Conservation (phyloP, 306 rosid genomes). For the peach (Prunus persica) region Prunus_persica_NCBIv2 NC_034009.1:31239001-31239500, state of each 20-base stretch:
- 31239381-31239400: too few relatives aligned
- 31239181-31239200: not conserved
- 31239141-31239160: not conserved
- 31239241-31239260: not conserved
- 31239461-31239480: too few relatives aligned
- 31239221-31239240: not conserved
- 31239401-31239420: too few relatives aligned
- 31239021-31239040: not conserved
- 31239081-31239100: not conserved
- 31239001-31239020: not conserved
- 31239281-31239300: not conserved
- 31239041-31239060: not conserved
- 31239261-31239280: not conserved
- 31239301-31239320: not conserved
- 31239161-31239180: not conserved
- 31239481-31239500: too few relatives aligned
- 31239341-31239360: too few relatives aligned
- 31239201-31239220: not conserved
- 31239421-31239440: too few relatives aligned
- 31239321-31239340: too few relatives aligned
- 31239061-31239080: not conserved
- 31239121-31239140: not conserved
- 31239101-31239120: not conserved
- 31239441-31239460: too few relatives aligned
- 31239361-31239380: too few relatives aligned